Evolutionary conservation across 352 stramenopile genomes (phyloP).

Genomic region (Albugo laibachii): DNA sequence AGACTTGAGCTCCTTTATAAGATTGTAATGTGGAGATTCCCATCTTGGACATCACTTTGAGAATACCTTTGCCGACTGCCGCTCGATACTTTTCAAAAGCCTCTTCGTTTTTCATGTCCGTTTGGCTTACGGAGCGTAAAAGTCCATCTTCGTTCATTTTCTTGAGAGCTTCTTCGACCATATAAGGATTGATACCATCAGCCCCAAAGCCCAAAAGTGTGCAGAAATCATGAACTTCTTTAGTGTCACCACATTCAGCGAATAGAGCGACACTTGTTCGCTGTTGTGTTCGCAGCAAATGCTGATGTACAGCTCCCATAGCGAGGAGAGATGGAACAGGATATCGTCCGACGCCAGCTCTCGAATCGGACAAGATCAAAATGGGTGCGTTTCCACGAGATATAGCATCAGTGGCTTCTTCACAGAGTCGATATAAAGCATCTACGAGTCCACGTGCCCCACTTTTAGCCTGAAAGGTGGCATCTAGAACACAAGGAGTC

Average conservation of each 20-base stretch:
- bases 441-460: constrained; percentile 44
- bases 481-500: constrained; percentile 34
- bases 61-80: constrained; percentile 41
- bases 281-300: constrained; percentile 87
- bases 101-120: constrained; percentile 27
- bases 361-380: constrained; percentile 85
- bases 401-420: constrained; percentile 85
- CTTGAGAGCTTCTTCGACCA: constrained; percentile 87
- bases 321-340: constrained; percentile 88
- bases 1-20: constrained; percentile 93
- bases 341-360: constrained; percentile 74
- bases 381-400: constrained; percentile 44
- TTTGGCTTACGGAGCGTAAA: constrained; percentile 38
- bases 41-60: constrained; percentile 88
- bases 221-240: constrained; percentile 93
- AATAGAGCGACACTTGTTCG: constrained; percentile 81
- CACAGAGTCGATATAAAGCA: constrained; percentile 84
- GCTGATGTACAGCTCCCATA: constrained; percentile 90
- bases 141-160: constrained; percentile 91
- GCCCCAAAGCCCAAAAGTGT: constrained; percentile 88
- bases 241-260: constrained; percentile 85
- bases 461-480: constrained; percentile 37
- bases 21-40: constrained; percentile 89
- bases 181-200: constrained; percentile 89
- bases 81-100: constrained; percentile 46